Percentiles rank a stretch among this genome's conserved stretches.
These are phyloP conservation scores for Sanguinoderma infundibulare DNA, from an alignment of 1,284 basidiomycete species.

Conservation along the genomic window DNA sequence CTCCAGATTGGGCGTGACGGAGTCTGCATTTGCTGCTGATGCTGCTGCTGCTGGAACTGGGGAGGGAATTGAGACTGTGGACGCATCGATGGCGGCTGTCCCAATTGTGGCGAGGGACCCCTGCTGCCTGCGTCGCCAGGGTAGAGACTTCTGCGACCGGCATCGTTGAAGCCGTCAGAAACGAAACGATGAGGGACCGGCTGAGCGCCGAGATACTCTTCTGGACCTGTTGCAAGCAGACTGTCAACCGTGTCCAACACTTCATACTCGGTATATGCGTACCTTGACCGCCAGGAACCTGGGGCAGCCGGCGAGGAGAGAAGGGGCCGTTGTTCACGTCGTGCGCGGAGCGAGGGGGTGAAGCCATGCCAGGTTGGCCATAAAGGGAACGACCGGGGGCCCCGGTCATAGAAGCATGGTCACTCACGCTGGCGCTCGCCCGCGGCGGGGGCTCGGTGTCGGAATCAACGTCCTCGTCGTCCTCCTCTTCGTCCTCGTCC, in stretches of 20 bases:
- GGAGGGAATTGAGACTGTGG: conserved; percentile 34
- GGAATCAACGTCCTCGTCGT: conserved; percentile 71
- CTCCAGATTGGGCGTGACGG: conserved; percentile 81
- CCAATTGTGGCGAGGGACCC: conserved; percentile 46
- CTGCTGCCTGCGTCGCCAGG: conserved; percentile 46
- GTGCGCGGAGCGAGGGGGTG: conserved; percentile 31
- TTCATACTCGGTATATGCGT: conserved; percentile 12
- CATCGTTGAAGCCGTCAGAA: conserved; percentile 48
- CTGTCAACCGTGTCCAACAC: neutral
- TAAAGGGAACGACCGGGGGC: conserved; percentile 31
- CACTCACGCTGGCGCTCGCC: conserved; percentile 36
- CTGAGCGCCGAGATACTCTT: conserved; percentile 34
- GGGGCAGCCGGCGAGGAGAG: conserved; percentile 44
- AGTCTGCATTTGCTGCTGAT: conserved; percentile 43
- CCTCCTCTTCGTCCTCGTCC: conserved; percentile 71
- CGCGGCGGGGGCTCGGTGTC: conserved; percentile 53
- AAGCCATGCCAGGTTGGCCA: conserved; percentile 32
- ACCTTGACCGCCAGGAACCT: conserved; percentile 45
- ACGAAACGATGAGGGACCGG: conserved; percentile 32
- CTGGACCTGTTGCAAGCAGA: conserved; percentile 18
- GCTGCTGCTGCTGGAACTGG: conserved; percentile 26
- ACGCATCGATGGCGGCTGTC: conserved; percentile 29
- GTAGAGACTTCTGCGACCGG: conserved; percentile 39
- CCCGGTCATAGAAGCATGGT: conserved; percentile 31
- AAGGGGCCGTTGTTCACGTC: conserved; percentile 30